phyloP scores from a whole-genome alignment of 768 basidiomycete species.

The Mycena chlorophos region DNA sequence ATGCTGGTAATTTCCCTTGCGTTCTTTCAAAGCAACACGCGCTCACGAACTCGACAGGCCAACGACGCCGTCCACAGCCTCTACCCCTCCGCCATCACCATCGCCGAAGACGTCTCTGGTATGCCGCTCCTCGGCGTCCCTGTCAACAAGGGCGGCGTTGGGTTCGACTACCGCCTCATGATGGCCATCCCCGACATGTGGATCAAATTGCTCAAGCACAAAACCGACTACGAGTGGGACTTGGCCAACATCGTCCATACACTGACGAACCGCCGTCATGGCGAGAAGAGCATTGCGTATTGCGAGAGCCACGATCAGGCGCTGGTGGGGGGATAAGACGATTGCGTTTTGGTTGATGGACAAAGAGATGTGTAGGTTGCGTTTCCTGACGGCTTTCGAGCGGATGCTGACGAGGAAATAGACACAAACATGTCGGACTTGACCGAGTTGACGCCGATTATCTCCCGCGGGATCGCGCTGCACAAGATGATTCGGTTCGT shows the following conservation, averaged over 20 bases:
- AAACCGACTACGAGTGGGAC: constrained; percentile 83
- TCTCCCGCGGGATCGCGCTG: constrained; percentile 86
- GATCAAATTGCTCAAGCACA: constrained; percentile 98
- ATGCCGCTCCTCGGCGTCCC: constrained; percentile 94
- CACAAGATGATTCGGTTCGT: constrained; percentile 96
- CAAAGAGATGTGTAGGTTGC: constrained; percentile 93
- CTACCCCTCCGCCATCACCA: constrained; percentile 81
- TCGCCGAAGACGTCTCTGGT: constrained; percentile 98
- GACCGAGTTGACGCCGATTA: constrained; percentile 75
- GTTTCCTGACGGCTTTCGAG: not conserved
- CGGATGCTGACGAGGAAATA: constrained; percentile 28
- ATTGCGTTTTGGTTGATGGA: constrained; percentile 99
- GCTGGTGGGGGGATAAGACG: constrained; percentile 97
- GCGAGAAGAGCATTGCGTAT: constrained; percentile 90
- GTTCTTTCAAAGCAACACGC: not conserved
- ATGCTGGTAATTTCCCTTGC: constrained; percentile 69
- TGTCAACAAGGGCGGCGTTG: constrained; percentile 80
- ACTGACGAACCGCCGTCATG: constrained; percentile 82
- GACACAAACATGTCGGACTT: constrained; percentile 95
- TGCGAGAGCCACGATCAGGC: constrained; percentile 98
- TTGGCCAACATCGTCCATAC: constrained; percentile 85
- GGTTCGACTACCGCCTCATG: constrained; percentile 96
- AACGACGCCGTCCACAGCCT: constrained; percentile 86
- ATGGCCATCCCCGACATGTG: constrained; percentile 99
- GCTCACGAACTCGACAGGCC: constrained; percentile 55